Percentiles rank a stretch among this genome's conserved stretches.
Evolutionary conservation across 2,329 filamentous ascomycete genomes (phyloP).

Genomic region (Aspergillus chevalieri): DNA sequence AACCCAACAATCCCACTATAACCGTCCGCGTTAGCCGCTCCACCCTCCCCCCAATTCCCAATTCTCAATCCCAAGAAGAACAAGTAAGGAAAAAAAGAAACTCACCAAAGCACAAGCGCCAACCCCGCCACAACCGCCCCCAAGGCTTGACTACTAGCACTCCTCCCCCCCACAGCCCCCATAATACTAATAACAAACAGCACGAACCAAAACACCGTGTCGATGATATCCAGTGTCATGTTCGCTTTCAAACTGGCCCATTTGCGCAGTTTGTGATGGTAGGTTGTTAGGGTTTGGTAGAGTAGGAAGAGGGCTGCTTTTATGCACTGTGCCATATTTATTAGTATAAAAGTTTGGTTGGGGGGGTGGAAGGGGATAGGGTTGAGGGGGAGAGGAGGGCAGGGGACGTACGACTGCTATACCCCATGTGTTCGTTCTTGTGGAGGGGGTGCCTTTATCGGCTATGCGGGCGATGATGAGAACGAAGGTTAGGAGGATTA

Average conservation of each 20-base stretch:
- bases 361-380: no score
- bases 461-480: conserved; percentile 16
- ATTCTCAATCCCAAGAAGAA: no score
- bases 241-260: conserved; percentile 18
- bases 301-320: conserved; percentile 19
- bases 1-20: no score
- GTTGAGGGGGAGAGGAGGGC: not conserved
- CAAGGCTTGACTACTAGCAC: conserved; percentile 12
- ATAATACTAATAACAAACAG: conserved; percentile 19
- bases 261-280: conserved; percentile 12
- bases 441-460: conserved; percentile 10
- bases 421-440: conserved; percentile 16
- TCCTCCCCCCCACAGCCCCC: conserved; percentile 6
- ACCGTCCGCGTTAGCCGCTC: no score
- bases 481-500: conserved; percentile 11
- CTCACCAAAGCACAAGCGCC: conserved; percentile 12
- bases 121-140: conserved; percentile 13
- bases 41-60: no score
- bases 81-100: not conserved
- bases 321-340: no score
- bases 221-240: conserved; percentile 16
- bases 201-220: conserved; percentile 21
- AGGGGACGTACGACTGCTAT: conserved; percentile 10
- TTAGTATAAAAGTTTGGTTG: no score
- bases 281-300: conserved; percentile 15